Base-by-base conservation (phyloP, 2,329 filamentous ascomycete species). In the Cercospora janseana region DNA sequence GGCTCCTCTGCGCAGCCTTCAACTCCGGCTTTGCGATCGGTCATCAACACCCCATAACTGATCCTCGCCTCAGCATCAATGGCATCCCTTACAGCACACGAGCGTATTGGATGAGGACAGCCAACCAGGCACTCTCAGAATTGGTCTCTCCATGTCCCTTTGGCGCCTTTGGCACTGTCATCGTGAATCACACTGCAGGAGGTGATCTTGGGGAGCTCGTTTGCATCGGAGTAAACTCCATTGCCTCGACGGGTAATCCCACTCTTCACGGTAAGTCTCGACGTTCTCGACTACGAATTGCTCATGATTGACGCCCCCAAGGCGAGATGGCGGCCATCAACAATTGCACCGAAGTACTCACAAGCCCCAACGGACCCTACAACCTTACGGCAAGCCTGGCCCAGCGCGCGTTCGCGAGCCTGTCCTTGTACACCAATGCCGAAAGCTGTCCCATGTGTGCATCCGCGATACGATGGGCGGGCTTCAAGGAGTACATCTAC, bases 391-490 rank as follows among this genome's bases (percentile, higher is more conserved):
- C 71, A 0, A 41, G 60, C 6, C 69, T 74, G 46, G 71, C 75
- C 0, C 59, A 71, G n/a, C 61, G 58, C 3, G 78, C 77, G 0
- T 79, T 78, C 56, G 52, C 63, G 2, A 56, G 69, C 12, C 63
- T 81, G n/a, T 72, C 72, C 4, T 63, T 81, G 3, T 81, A 81
- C 63, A 81, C 78, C 16, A 81, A 78, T 60, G 78, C 74, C 2
- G 78, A 81, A 63, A 75, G 73, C 49, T 81, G 79, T 61, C 75
- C 78, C 5, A 82, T 81, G 74, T 82, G 79, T 57, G 77, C 79
- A 1, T 73, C 76, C 5, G 78, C 77, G 0, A 79, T 81, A 54
- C 72, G 77, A 1, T 81, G 76, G 76, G 70, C 77, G 0, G 76
- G 76, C 0, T 79, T 81, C 66, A 69, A 67, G 28, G 79, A 80